Percentiles rank a stretch among this genome's conserved stretches.
Conservation (phyloP, 192 early-diverging fungal species). For the Backusella australiensis region DNA sequence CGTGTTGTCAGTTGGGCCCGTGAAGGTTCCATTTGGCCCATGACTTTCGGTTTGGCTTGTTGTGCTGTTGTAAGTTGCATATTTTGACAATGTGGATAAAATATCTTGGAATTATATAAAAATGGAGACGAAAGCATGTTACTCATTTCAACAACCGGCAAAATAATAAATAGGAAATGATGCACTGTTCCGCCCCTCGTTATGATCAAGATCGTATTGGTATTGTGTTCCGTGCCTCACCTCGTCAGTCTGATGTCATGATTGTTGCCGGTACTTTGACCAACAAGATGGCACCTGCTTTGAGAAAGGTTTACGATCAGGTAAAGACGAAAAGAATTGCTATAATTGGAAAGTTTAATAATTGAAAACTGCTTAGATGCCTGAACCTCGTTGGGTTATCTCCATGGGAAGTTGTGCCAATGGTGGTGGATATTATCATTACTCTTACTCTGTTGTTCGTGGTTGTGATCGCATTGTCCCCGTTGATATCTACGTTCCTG, state of each 20-base stretch:
- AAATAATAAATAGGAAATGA: conserved; percentile 75
- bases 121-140: not conserved
- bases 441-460: conserved; percentile 93
- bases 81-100: not conserved
- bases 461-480: conserved; percentile 97
- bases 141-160: not conserved
- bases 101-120: not conserved
- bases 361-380: conserved; percentile 61
- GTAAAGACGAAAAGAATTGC: conserved; percentile 21
- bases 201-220: conserved; percentile 98
- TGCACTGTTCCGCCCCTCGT: conserved; percentile 94
- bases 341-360: not conserved
- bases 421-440: conserved; percentile 99
- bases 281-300: conserved; percentile 97
- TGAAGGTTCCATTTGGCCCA: conserved; percentile 89
- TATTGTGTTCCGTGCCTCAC: conserved; percentile 96
- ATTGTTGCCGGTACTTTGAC: conserved; percentile 98
- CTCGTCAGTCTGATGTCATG: conserved; percentile 98
- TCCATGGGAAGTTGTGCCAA: conserved; percentile 99
- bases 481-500: conserved; percentile 94
- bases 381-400: conserved; percentile 97
- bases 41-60: conserved; percentile 88
- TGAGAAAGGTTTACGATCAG: conserved; percentile 64
- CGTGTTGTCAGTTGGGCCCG: conserved; percentile 92
- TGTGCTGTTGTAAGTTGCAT: conserved; percentile 67